Conservation (phyloP, 768 basidiomycete species). For the Boletus rubroflammeus region DNA sequence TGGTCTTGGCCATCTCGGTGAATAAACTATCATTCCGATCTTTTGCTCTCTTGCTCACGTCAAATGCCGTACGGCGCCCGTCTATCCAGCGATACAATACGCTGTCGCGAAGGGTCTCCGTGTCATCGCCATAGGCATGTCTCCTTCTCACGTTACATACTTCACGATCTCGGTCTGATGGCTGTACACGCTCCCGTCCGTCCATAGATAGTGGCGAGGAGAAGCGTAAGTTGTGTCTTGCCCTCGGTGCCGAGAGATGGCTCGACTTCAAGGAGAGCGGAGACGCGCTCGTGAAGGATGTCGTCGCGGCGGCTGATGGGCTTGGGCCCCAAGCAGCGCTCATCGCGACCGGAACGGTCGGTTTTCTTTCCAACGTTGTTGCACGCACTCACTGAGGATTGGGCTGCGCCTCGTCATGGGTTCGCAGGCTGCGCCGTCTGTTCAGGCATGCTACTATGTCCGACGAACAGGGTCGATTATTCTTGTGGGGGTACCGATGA, state of each 20-base stretch:
- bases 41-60: neutral
- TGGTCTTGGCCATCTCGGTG: slow-evolving; percentile 42
- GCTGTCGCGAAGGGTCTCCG: slow-evolving; percentile 41
- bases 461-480: slow-evolving; percentile 41
- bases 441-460: slow-evolving; percentile 43
- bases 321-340: slow-evolving; percentile 41
- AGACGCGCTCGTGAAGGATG: slow-evolving; percentile 35
- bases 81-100: slow-evolving; percentile 41
- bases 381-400: neutral
- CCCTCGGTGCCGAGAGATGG: slow-evolving; percentile 41
- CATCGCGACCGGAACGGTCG: slow-evolving; percentile 20
- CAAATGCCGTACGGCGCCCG: neutral
- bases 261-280: slow-evolving; percentile 45
- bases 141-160: neutral
- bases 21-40: neutral
- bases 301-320: slow-evolving; percentile 39
- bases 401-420: neutral
- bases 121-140: slow-evolving; percentile 41
- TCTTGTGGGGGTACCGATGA: slow-evolving; percentile 36
- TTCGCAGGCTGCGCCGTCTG: slow-evolving; percentile 35
- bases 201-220: slow-evolving; percentile 40
- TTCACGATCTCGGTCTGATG: neutral
- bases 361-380: neutral
- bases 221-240: slow-evolving; percentile 36
- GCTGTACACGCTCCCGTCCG: neutral